Base-by-base conservation (phyloP, 352 stramenopile genomes). In the Phytophthora cactorum region DNA sequence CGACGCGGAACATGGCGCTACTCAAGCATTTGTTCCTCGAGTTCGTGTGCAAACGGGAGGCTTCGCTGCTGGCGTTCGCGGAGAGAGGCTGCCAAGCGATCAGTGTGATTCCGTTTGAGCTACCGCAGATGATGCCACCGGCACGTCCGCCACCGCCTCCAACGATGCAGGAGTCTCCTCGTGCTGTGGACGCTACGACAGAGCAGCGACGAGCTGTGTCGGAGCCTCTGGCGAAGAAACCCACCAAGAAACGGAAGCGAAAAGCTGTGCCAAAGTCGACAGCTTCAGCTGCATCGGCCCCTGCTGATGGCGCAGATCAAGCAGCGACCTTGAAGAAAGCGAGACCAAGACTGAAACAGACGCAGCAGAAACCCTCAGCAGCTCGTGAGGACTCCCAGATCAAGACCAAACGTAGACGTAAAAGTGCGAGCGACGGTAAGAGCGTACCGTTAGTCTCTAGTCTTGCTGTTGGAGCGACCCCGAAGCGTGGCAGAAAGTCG, bases 21-120 rank as follows among this genome's bases (percentile, higher is more conserved):
- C 54, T 84, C 28, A 75, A 77, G 57, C 63, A 71, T n/a, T 61
- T 86, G 5, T 82, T 86, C 36, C 11, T 67, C 5, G 70, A 86
- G 31, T 84, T 86, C 45, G 14, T 75, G 27, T 5, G 0, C 2
- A 65, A 70, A 14, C 36, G 32, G 3, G 78, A 86, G 44, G 54
- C 43, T 27, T 32, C 61, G 43, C 47, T 84, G 28, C 29, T 61
- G 25, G 11, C 59, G 17, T 78, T 82, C 25, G 78, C 81, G 11
- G 52, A 62, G 29, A 45, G 54, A 12, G 73, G 78, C 0, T 45
- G 41, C 9, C 32, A 66, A 28, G 75, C 75, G 11, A 79, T 86
- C 25, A 78, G 64, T 59, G 72, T 86, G 10, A 74, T 86, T 32
- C 78, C 63, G 0, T 79, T 64, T 43, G 56, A 70, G 10, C 63